phyloP scores from a whole-genome alignment of 805 yeast genomes.

The Barnettozyma wickerhamii region DNA sequence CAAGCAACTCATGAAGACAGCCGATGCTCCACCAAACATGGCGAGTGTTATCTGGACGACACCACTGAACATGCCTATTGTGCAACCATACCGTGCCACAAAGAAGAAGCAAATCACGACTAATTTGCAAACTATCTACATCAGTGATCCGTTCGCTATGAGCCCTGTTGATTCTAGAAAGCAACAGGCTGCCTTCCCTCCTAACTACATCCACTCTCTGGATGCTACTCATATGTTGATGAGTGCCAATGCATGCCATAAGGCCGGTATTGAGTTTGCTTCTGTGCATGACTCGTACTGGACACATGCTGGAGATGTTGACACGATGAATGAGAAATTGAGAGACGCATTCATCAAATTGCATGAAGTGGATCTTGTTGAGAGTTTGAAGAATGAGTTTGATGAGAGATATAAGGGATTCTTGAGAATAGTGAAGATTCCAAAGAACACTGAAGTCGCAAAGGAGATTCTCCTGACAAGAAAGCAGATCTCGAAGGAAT shows the following conservation, averaged over 20 bases:
- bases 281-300: conserved; percentile 97
- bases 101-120: conserved; percentile 69
- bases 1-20: conserved; percentile 33
- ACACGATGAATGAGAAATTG: conserved; percentile 60
- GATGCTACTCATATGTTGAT: conserved; percentile 97
- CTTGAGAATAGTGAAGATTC: conserved; percentile 55
- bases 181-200: conserved; percentile 92
- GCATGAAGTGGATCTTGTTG: conserved; percentile 71
- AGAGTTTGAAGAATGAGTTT: conserved; percentile 70
- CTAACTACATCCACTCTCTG: conserved; percentile 89
- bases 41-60: conserved; percentile 97
- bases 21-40: conserved; percentile 57
- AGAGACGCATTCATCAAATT: conserved; percentile 77
- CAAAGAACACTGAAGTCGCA: conserved; percentile 48
- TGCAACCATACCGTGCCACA: conserved; percentile 85
- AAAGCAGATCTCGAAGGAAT: conserved; percentile 39
- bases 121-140: conserved; percentile 79
- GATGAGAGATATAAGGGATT: conserved; percentile 73
- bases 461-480: conserved; percentile 45
- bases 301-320: conserved; percentile 91
- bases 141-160: conserved; percentile 82
- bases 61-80: conserved; percentile 92
- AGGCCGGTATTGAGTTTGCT: conserved; percentile 68
- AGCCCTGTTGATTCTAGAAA: conserved; percentile 83
- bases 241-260: conserved; percentile 76